phyloP scores from a whole-genome alignment of 345 rosid genomes.

The Ceriops decandra region DNA sequence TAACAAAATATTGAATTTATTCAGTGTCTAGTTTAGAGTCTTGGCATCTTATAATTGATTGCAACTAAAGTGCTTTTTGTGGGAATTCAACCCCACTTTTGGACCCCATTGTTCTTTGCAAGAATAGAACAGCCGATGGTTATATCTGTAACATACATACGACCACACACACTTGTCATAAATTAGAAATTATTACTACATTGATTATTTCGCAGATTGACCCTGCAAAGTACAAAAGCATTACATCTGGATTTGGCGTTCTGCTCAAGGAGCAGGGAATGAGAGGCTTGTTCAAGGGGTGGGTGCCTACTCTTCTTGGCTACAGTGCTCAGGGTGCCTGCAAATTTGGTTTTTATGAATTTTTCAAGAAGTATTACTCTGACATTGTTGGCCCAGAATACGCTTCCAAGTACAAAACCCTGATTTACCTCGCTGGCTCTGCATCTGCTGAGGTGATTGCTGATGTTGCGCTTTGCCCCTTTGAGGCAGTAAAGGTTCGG shows the following conservation, averaged over 20 bases:
- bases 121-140: neutral
- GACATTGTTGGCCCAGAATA: slow-evolving; percentile 95
- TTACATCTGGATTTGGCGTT: slow-evolving; percentile 85
- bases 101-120: neutral
- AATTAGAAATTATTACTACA: slow-evolving; percentile 6
- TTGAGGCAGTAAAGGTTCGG: slow-evolving; percentile 99
- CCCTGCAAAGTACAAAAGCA: slow-evolving; percentile 91
- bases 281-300: slow-evolving; percentile 95
- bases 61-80: too few species aligned
- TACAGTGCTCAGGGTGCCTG: slow-evolving; percentile 99
- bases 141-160: too few species aligned
- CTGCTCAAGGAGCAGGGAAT: slow-evolving; percentile 84
- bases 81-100: too few species aligned
- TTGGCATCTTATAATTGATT: too few species aligned
- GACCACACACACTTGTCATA: too few species aligned
- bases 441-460: slow-evolving; percentile 98
- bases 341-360: slow-evolving; percentile 97
- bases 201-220: slow-evolving; percentile 56
- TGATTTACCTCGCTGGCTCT: slow-evolving; percentile 97
- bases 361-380: slow-evolving; percentile 86
- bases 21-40: too few species aligned
- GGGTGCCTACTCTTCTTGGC: slow-evolving; percentile 97
- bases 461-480: slow-evolving; percentile 89
- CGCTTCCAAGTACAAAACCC: slow-evolving; percentile 77
- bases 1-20: too few species aligned